Evolutionary conservation across 106 monocot species (phyloP).

Genomic region (Xerophyta viscosa): DNA sequence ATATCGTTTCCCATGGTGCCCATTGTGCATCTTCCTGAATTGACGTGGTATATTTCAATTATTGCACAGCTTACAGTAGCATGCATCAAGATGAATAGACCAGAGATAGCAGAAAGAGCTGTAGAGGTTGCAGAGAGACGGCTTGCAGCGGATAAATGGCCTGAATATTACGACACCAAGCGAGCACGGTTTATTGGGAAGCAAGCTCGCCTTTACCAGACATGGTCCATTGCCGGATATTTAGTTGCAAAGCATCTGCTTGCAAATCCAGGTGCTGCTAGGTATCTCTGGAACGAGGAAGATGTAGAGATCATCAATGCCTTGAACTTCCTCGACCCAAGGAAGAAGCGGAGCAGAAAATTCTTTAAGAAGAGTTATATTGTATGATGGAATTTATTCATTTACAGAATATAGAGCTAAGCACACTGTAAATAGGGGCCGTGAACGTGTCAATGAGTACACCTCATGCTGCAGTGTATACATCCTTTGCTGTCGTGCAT

Average conservation of each 20-base stretch:
- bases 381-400: conserved; percentile 20
- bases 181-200: conserved; percentile 88
- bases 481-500: too few relatives aligned
- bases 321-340: conserved; percentile 53
- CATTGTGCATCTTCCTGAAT: too few relatives aligned
- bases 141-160: conserved; percentile 62
- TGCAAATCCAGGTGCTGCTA: conserved; percentile 70
- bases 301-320: conserved; percentile 78
- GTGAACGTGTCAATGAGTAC: background rate
- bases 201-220: conserved; percentile 80
- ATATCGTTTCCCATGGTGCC: too few relatives aligned
- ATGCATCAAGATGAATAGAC: conserved; percentile 91
- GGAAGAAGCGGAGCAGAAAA: conserved; percentile 59
- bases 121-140: conserved; percentile 72
- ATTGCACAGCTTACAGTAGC: conserved; percentile 77
- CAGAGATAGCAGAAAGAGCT: conserved; percentile 82
- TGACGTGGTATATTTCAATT: too few relatives aligned
- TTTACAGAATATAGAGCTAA: too few relatives aligned
- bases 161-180: conserved; percentile 90
- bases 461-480: too few relatives aligned
- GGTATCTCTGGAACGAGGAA: conserved; percentile 70
- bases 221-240: conserved; percentile 94
- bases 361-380: conserved; percentile 62
- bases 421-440: background rate
- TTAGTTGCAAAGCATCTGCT: conserved; percentile 88